Conservation (phyloP, 2,329 filamentous ascomycete species). For the Colletotrichum noveboracense region DNA sequence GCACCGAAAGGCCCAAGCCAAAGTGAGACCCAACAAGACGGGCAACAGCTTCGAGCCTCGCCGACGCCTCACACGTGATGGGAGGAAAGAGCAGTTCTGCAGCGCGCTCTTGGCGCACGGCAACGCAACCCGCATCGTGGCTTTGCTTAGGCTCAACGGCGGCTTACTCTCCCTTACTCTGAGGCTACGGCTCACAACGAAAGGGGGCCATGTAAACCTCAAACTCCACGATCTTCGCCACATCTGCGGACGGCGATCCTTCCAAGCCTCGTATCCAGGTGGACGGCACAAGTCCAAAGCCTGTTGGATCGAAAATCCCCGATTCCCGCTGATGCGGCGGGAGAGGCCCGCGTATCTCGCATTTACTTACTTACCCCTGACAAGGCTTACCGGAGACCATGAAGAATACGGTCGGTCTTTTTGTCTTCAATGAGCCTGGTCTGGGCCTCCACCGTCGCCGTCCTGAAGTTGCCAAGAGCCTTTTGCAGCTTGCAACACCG, state of each 20-base stretch:
- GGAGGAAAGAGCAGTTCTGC: neutral
- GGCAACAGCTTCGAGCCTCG: neutral
- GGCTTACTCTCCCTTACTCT: neutral
- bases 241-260: neutral
- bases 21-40: neutral
- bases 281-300: neutral
- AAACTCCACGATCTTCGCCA: neutral
- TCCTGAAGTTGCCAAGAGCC: neutral
- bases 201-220: neutral
- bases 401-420: neutral
- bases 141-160: neutral
- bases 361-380: neutral
- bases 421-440: neutral
- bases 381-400: neutral
- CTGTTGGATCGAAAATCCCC: neutral
- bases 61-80: neutral
- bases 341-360: neutral
- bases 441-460: neutral
- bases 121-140: neutral
- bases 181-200: neutral
- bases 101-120: neutral
- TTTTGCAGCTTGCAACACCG: neutral
- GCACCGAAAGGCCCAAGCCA: neutral
- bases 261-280: neutral
- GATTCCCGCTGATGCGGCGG: neutral